phyloP scores from a whole-genome alignment of 2,329 filamentous ascomycete species.

The Diaporthe helianthi region DNA sequence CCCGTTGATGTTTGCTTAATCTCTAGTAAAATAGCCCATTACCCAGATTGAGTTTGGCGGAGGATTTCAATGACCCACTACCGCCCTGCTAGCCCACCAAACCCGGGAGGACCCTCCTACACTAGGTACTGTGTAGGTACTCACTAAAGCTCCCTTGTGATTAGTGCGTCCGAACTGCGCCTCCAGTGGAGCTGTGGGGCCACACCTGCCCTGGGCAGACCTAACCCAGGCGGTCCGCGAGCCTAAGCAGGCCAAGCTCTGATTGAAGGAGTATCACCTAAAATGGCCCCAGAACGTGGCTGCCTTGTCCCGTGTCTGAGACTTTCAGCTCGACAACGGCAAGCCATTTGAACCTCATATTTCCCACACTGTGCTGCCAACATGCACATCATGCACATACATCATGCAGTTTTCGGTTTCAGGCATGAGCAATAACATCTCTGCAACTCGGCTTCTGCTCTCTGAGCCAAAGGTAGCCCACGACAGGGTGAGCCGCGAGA shows the following conservation, averaged over 20 bases:
- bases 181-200: background rate
- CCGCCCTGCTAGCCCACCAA: background rate
- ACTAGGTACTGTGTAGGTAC: too few species aligned
- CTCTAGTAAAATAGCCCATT: background rate
- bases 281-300: background rate
- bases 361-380: background rate
- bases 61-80: background rate
- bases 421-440: background rate
- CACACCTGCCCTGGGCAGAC: background rate
- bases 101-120: background rate
- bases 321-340: background rate
- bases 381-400: background rate
- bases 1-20: background rate
- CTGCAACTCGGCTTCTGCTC: background rate
- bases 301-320: conserved; percentile 8
- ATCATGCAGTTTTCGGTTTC: background rate
- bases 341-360: background rate
- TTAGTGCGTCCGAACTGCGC: background rate
- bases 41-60: conserved; percentile 21
- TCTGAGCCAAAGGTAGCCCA: background rate
- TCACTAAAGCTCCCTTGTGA: too few species aligned
- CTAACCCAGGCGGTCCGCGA: background rate
- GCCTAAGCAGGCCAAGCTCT: background rate
- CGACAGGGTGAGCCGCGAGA: background rate
- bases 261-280: conserved; percentile 1